These are phyloP conservation scores for Ceratocystis lukuohia DNA, from an alignment of 2,329 filamentous ascomycete genomes.

Conservation along the genomic window DNA sequence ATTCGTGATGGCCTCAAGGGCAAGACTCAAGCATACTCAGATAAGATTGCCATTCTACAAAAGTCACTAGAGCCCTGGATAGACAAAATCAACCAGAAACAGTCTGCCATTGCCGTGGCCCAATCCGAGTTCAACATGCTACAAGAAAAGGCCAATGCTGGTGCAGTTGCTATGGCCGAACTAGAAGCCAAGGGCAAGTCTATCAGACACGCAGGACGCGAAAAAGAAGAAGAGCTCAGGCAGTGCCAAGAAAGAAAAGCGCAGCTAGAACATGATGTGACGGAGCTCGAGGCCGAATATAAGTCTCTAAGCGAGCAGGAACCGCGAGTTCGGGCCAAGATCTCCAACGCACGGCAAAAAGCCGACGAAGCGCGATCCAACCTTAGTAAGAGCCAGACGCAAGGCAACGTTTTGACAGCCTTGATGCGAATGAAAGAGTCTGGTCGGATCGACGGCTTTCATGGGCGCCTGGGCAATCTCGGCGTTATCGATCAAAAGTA, in stretches of 20 bases:
- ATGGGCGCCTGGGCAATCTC: conserved; percentile 85
- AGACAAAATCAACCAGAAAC: conserved; percentile 91
- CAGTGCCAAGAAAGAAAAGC: conserved; percentile 60
- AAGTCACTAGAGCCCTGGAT: conserved; percentile 93
- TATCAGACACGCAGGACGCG: conserved; percentile 56
- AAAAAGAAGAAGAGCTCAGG: conserved; percentile 63
- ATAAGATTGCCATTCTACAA: conserved; percentile 83
- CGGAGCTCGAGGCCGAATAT: conserved; percentile 58
- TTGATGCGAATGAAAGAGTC: conserved; percentile 93
- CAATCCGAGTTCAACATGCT: conserved; percentile 91
- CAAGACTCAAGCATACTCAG: conserved; percentile 88
- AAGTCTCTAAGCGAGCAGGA: conserved; percentile 62
- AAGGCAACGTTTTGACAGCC: conserved; percentile 81
- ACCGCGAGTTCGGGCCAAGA: conserved; percentile 65
- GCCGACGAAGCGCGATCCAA: conserved; percentile 90
- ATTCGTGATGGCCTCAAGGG: conserved; percentile 83
- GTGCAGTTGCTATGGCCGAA: conserved; percentile 71
- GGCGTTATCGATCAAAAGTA: conserved; percentile 89
- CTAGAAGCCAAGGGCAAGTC: conserved; percentile 62
- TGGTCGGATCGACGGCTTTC: conserved; percentile 91
- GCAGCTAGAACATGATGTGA: conserved; percentile 59
- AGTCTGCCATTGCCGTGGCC: conserved; percentile 84
- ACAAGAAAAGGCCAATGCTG: conserved; percentile 75
- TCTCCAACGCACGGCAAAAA: conserved; percentile 84
- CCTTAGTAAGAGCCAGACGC: conserved; percentile 77